Base-by-base conservation (phyloP, 2,329 filamentous ascomycete species). In the Xenoacremonium recifei region DNA sequence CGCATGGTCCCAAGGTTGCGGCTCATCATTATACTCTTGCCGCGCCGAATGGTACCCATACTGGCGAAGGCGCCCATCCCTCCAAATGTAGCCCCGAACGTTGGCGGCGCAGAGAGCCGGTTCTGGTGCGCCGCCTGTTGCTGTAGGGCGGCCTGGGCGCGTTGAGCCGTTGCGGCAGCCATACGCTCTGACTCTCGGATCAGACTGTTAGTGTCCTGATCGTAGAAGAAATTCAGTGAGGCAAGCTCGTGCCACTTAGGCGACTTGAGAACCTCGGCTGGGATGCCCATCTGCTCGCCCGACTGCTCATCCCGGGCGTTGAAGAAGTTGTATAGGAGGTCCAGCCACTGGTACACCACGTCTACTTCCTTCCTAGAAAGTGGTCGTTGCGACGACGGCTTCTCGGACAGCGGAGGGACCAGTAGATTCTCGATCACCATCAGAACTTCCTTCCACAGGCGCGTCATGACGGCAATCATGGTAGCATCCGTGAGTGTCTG, bases 401-500 rank as follows among this genome's bases (percentile, higher is more conserved):
- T 99, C 64, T 99, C 93, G 6, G 91, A 96, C 9, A 99, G 72
- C 6, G 93, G 93, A 15, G 93, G 93, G 3, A 99, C 92, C 29
- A 99, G 77, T 15, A 99, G 75, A 27, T 80, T 80, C 67, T 99
- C 93, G 50, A 97, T 87, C 1, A 92, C 95, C 55, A 91, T 84
- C 13, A 99, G 76, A 1, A 96, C 91, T 65, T 99, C 93, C 68
- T 99, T 99, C 93, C 93, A 99, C 5, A 99, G 71, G 33, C 93
- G 83, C 17, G 90, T 95, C 93, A 99, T 99, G 56, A 99, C 93
- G 62, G 93, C 91, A 55, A 91, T 83, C 92, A 99, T 96, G n/a
- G 93, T 95, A 43, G 89, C 85, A 44, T 90, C 86, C 1, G 93
- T 97, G 42, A 99, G 73, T 1, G 92, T 96, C 65, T 93, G 84